Evolutionary conservation across 768 basidiomycete species (phyloP).

Genomic region (Mycena filopes): DNA sequence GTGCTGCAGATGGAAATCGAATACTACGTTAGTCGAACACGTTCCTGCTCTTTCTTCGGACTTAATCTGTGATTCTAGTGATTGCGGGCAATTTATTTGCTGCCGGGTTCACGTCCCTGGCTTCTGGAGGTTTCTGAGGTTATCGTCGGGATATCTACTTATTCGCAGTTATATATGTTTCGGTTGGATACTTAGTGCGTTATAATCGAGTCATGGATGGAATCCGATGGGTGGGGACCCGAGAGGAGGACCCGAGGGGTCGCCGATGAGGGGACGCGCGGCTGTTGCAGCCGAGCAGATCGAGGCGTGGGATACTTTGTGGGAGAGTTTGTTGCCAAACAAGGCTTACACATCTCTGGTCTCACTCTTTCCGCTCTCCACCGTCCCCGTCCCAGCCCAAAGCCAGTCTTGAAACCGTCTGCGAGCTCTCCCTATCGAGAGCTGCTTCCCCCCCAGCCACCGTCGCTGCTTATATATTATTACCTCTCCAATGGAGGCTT

Average conservation of each 20-base stretch:
- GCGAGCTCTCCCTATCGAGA: background rate
- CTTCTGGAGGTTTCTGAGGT: constrained; percentile 8
- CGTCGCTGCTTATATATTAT: constrained; percentile 3
- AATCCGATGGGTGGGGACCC: too few relatives aligned
- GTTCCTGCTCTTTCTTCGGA: constrained; percentile 23
- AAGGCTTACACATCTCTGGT: constrained; percentile 24
- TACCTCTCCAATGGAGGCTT: constrained; percentile 60
- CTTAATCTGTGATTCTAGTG: constrained; percentile 28
- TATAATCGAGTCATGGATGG: too few relatives aligned
- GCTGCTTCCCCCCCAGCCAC: constrained; percentile 12
- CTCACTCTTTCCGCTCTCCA: constrained; percentile 14
- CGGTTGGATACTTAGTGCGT: too few relatives aligned
- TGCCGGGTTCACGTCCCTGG: constrained; percentile 17
- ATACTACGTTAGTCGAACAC: constrained; percentile 76
- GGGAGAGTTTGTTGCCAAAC: constrained; percentile 19
- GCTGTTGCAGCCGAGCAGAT: too few relatives aligned
- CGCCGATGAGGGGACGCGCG: too few relatives aligned
- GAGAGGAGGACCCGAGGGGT: too few relatives aligned
- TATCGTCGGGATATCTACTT: constrained; percentile 15
- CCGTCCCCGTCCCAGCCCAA: constrained; percentile 5
- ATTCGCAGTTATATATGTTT: constrained; percentile 25
- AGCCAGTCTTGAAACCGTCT: background rate
- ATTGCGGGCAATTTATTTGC: constrained; percentile 8
- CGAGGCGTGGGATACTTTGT: background rate
- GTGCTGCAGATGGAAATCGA: constrained; percentile 87